Evolutionary conservation across 23 red algal genomes (phyloP).

Genomic region (Gracilaria caudata): DNA sequence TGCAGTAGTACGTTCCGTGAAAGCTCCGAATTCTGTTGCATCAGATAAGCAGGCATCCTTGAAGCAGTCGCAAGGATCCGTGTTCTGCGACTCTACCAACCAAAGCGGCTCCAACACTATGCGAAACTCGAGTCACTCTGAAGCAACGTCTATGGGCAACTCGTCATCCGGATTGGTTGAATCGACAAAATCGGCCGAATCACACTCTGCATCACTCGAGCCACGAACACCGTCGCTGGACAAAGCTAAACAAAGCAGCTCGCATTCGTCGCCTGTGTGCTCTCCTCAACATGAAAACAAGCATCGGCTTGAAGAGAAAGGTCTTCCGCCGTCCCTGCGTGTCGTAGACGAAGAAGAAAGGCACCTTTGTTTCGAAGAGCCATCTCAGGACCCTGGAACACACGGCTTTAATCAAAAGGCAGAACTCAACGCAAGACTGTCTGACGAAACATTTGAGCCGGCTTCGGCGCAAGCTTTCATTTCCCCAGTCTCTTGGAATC

Average conservation of each 20-base stretch:
- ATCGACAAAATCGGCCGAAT: not conserved
- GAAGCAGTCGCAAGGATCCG: not conserved
- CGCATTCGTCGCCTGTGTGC: not conserved
- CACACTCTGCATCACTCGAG: not conserved
- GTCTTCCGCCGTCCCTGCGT: not conserved
- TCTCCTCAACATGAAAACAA: not conserved
- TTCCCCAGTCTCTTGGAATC: conserved; percentile 11
- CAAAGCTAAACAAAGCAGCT: not conserved
- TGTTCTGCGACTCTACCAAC: not conserved
- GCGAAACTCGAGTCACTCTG: not conserved
- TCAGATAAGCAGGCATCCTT: not conserved
- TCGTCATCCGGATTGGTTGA: not conserved
- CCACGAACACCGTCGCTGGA: not conserved
- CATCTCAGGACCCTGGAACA: not conserved
- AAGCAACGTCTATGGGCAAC: not conserved
- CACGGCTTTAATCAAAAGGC: not conserved
- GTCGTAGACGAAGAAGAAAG: not conserved
- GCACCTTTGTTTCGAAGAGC: not conserved
- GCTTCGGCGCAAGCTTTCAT: conserved; percentile 1
- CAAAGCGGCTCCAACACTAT: not conserved
- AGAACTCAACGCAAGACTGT: not conserved
- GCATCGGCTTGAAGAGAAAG: not conserved
- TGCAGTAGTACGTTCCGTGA: not conserved
- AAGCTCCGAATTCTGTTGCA: not conserved
- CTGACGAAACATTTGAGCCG: conserved; percentile 10